Base-by-base conservation (phyloP, 345 rosid species). In the Eucalyptus leucophloia region DNA sequence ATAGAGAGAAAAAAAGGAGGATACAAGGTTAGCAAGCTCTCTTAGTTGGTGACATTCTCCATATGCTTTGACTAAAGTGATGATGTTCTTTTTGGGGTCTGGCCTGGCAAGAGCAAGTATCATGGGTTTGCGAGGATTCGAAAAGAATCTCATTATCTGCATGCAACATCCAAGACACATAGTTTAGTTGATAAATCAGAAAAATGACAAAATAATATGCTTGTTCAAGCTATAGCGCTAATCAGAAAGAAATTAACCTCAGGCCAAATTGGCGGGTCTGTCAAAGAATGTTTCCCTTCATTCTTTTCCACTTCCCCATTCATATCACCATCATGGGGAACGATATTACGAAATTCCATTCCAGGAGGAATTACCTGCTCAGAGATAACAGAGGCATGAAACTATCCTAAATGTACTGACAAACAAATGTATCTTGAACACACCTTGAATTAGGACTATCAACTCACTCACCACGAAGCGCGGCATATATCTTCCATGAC, bases 21-120 rank as follows among this genome's bases (percentile, higher is more conserved):
- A 19, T 93, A 98, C 99, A 91, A 98, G 95, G 92, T 98, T 98
- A 86, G 99, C 99, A 90, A 98, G 97, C 91, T 98, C 99, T 92
- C 98, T 96, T 88, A 97, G 92, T 69, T 98, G 99, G 88, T 99
- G 99, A 54, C 99, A 98, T 94, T 98, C 99, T 89, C 99, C 99
- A 89, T 96, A 98, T 86, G 99, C 99, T 94, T 95, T 97, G 90
- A 98, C 99, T 94, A 98, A 93, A 88, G 98, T 96, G 21, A 96
- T 96, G 91, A 97, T 97, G 86, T 98, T 98, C 98, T 98, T 98
- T 92, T 98, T 98, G 26, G 99, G 99, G 93, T 98, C 99, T 14
- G 99, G 99, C 92, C 99, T 95, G 16, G 99, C 99, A 92, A 98
- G 99, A 23, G 99, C 99, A 90, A 98, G 98, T 91, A 98, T 96